Evolutionary conservation across 352 stramenopile genomes (phyloP).

Genomic region (Phytophthora sp.): DNA sequence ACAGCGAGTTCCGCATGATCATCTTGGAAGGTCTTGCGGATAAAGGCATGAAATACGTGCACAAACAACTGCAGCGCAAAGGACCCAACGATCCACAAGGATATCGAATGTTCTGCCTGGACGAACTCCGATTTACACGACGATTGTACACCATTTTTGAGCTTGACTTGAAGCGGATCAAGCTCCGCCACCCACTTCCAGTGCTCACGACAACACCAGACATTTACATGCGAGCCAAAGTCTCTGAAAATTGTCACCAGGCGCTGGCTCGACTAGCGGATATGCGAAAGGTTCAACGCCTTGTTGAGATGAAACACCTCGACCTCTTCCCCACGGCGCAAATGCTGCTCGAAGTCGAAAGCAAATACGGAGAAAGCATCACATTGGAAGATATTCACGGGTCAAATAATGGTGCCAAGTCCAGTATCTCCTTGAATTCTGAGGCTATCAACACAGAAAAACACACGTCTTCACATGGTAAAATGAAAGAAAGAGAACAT

Average conservation of each 20-base stretch:
- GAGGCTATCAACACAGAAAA: conserved; percentile 16
- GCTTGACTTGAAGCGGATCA: conserved; percentile 91
- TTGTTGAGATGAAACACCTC: conserved; percentile 65
- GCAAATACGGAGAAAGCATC: conserved; percentile 93
- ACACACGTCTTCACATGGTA: neutral
- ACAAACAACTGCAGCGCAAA: conserved; percentile 47
- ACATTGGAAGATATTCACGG: conserved; percentile 89
- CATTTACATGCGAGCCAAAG: conserved; percentile 91
- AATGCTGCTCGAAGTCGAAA: conserved; percentile 89
- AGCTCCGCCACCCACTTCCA: conserved; percentile 82
- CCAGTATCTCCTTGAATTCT: conserved; percentile 6
- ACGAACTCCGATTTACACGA: conserved; percentile 70
- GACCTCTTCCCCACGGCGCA: conserved; percentile 77
- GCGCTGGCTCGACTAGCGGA: conserved; percentile 74
- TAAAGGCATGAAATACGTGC: conserved; percentile 55
- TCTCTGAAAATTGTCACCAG: conserved; percentile 80
- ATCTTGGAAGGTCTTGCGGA: conserved; percentile 84
- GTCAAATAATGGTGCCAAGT: neutral
- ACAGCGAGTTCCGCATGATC: conserved; percentile 86
- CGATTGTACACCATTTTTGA: conserved; percentile 89
- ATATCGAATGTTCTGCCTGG: conserved; percentile 78
- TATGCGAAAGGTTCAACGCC: conserved; percentile 57
- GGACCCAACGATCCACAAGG: conserved; percentile 38
- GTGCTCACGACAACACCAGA: conserved; percentile 74
- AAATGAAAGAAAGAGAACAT: conserved; percentile 12